Evolutionary conservation across 371 early-diverging fungal genomes (phyloP), one percentile per base, ranked within the genome.

Genomic region (Blakeslea trispora): DNA sequence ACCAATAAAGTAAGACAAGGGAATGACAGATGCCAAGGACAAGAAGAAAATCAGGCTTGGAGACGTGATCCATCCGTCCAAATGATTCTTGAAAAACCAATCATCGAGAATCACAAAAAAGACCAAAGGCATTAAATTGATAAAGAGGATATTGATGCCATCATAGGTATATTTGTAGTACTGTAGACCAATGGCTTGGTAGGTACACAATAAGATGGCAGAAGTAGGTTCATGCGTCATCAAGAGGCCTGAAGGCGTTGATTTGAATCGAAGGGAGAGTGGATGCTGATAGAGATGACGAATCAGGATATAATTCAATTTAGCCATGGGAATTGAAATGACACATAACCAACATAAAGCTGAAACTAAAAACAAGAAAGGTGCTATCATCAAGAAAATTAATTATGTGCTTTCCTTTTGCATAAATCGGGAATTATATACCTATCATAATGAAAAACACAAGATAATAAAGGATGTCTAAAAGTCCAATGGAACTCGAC

Each of bases 1-100:
- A 21, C 98, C 98, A 68, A 98, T 96, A 65, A 97, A 92, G 66
- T 96, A 98, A 1, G 96, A 89, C 8, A 97, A 71, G 1, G 98
- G 98, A 21, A 98, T 85, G 9, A 93, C 92, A 8, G 94, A 90
- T n/a, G 87, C 74, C 34, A 98, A 75, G 15, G 93, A 88, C 39
- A 87, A 60, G 4, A 76, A 57, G 61, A 98, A 97, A n/a, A 95
- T 81, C n/a, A 89, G 71, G 0, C 61, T 66, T 4, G 86, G 81
- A 8, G 81, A 68, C 6, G 86, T 85, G 23, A 94, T 69, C 6
- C 81, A 69, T 2, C 73, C 57, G 11, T 74, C 71, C 22, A 77
- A 66, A 41, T 63, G 50, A 5, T 79, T 63, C 7, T 83, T 81
- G 42, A 92, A 53, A 14, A 91, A 66, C 75, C 90, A 92, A 21